These are phyloP conservation scores for Emericellopsis atlantica DNA, from an alignment of 2,329 filamentous ascomycete species.

Conservation along the genomic window DNA sequence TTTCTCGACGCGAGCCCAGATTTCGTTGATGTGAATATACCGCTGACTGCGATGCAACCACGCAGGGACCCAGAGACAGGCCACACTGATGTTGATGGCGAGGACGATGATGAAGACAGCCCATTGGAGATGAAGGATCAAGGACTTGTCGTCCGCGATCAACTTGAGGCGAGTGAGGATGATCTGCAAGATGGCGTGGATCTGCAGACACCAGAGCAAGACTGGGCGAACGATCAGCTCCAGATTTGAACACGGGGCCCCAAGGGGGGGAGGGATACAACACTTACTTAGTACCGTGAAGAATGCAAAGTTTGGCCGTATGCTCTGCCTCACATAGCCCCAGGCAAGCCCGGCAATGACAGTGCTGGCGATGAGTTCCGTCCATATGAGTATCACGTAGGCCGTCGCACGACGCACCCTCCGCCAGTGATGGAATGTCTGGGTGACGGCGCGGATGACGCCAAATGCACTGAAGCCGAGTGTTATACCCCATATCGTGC, in stretches of 20 bases:
- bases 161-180: conserved; percentile 39
- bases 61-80: conserved; percentile 40
- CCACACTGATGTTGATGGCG: conserved; percentile 37
- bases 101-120: conserved; percentile 28
- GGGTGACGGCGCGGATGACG: conserved; percentile 17
- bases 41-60: conserved; percentile 26
- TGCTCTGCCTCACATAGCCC: conserved; percentile 18
- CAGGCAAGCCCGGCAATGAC: conserved; percentile 21
- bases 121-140: conserved; percentile 27
- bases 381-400: conserved; percentile 27
- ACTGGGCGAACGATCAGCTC: too few species aligned
- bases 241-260: too few species aligned
- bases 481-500: conserved; percentile 22
- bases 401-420: conserved; percentile 17
- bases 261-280: not conserved
- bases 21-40: conserved; percentile 30
- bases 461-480: conserved; percentile 21
- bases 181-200: conserved; percentile 39
- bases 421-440: conserved; percentile 17
- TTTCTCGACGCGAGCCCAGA: conserved; percentile 42
- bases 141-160: conserved; percentile 24
- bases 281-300: not conserved
- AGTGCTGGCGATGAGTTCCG: conserved; percentile 19
- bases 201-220: conserved; percentile 24
- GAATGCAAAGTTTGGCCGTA: conserved; percentile 5